Base-by-base conservation (phyloP, 2,329 filamentous ascomycete species). In the Ophiostoma sp. region DNA sequence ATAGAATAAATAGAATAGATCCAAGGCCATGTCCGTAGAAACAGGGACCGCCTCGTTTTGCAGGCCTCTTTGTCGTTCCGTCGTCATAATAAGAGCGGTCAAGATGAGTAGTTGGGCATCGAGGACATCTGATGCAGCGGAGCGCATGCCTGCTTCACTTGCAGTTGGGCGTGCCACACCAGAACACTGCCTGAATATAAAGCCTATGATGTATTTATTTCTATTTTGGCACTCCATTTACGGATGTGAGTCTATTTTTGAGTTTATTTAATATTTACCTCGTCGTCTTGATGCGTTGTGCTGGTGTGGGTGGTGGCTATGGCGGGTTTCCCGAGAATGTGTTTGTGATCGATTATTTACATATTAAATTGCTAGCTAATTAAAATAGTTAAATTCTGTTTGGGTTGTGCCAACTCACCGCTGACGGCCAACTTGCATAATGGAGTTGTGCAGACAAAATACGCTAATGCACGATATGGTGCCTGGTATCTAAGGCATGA, bases 31-130 rank as follows among this genome's bases (percentile, higher is more conserved):
- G 20, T 20, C 17, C 44, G 44, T 48, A 48, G 27, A n/a, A 48
- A 5, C 20, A 48, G 44, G 44, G 8, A 48, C 20, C 44, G 20
- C 44, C 44, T 48, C 20, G 20, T n/a, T 20, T 48, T 17, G 4
- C 6, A 48, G 44, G 44, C 17, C 44, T 48, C 44, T 48, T 5
- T 57, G 52, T 27, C 52, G n/a, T 15, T 13, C 52, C 52, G 52
- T 57, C 23, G 52, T 57, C 52, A 57, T 57, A 57, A 27, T 57
- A 57, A 57, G 52, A 57, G 52, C 52, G 52, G 52, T 57, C 52
- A 57, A 57, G 48, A 52, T 23, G 48, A 52, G 23, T 57, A 10
- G 52, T 57, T 57, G 52, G 52, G 52, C 52, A 57, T 57, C 52
- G 23, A 27, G n/a, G 15, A 48, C 52, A 57, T 23, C 48, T 27